Base-by-base conservation (phyloP, 768 basidiomycete species). In the Asterophora lycoperdoides region DNA sequence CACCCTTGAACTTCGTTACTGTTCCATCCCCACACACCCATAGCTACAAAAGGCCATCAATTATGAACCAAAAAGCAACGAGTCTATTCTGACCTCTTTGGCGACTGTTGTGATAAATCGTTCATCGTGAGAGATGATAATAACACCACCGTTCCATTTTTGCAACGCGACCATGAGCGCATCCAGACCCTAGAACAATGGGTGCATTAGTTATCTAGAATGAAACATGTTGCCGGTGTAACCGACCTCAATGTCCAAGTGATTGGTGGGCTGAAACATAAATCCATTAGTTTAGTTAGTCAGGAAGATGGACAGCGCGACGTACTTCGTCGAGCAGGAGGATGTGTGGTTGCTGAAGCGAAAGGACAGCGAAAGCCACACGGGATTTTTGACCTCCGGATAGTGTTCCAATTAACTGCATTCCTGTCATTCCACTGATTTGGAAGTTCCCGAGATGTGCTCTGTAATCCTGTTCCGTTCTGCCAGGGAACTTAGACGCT, bases 351-450 rank as follows among this genome's bases (percentile, higher is more conserved):
- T 80, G 81, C 65, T 87, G 87, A 60, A 97, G 69, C 36, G 89
- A 93, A 39, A 95, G 65, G 15, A 84, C 75, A 2, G 94, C 83
- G 68, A 98, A 98, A 1, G 93, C 92, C 11, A 97, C 95, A 57
- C 95, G 85, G 49, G 86, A 89, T 68, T 97, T 97, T 61, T 98
- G 95, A 64, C 95, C 95, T 66, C 94, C 95, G 58, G 86, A 89
- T 10, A 97, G 69, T 0, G 94, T 98, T 18, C 84, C 91, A 56
- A 98, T 98, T 52, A 79, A 70, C 61, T 97, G 95, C 56, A 98
- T 66, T 28, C 86, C 89, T 1, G 93, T 95, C 82, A 95, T 85
- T 36, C 93, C 93, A 52, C 90, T 96, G 59, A 97, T 95, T 59
- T 96, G 94, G 73, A 98, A 96, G 50, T 94, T 93, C 5, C 95